A percentile compares a stretch with the other conserved stretches of the same genome.
Conservation (phyloP, 768 basidiomycete genomes). For the Podaxis rugospora region DNA sequence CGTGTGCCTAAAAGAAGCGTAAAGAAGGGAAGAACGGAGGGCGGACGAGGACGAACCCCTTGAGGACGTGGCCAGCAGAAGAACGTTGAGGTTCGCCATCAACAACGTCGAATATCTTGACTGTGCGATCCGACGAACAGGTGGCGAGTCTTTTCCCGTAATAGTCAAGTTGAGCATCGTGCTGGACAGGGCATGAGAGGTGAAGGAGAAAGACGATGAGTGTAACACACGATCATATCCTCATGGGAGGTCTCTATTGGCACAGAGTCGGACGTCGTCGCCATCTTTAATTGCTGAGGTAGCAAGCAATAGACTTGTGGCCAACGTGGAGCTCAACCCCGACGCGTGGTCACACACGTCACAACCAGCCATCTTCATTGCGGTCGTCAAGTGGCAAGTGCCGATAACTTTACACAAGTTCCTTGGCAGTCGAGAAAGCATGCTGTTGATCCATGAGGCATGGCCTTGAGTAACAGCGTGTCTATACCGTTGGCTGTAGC, state of each 20-base stretch:
- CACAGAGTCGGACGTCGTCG: constrained; percentile 61
- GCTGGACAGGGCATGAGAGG: constrained; percentile 40
- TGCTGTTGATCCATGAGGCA: no score
- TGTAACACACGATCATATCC: constrained; percentile 88
- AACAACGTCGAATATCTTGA: constrained; percentile 92
- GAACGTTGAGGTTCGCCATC: constrained; percentile 76
- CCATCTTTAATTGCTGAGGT: constrained; percentile 5
- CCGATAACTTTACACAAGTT: no score
- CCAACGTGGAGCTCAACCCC: no score
- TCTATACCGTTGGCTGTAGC: no score
- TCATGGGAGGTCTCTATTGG: constrained; percentile 95
- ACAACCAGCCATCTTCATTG: no score
- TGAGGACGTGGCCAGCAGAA: constrained; percentile 64
- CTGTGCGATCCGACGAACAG: constrained; percentile 92
- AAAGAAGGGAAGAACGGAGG: not conserved
- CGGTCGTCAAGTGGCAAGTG: no score
- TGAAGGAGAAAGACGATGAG: not conserved
- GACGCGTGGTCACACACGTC: no score
- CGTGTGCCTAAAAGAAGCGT: constrained; percentile 60
- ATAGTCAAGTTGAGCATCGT: constrained; percentile 98
- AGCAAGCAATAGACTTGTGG: no score
- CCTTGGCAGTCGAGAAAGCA: no score
- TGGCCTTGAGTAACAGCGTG: no score
- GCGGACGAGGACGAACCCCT: constrained; percentile 51
- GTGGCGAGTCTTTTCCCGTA: constrained; percentile 96